Evolutionary conservation across 164 flowering plant genomes (phyloP), one percentile per base, ranked within the genome.

Genomic region (Piper longum): DNA sequence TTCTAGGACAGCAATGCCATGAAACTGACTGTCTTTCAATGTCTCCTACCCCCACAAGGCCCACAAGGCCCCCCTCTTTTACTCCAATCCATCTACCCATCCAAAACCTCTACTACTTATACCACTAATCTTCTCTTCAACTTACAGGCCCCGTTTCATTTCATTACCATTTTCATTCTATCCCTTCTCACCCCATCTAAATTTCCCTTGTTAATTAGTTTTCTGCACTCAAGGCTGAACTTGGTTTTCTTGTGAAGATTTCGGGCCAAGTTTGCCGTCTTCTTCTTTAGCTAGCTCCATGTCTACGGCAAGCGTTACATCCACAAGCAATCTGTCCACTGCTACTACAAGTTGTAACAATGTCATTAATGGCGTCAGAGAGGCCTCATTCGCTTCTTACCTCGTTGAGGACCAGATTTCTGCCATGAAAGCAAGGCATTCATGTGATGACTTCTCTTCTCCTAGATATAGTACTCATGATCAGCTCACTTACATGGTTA

Each of bases 351-450:
- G 65, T 42, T 60, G 59, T 44, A 65, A 26, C 36, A 26, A 59
- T 36, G 65, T 41, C 12, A n/a, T 19, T 3, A 64, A 57, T 63
- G 63, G n/a, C 54, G 69, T 69, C 54, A 74, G 78, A 1, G 81
- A 79, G 4, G 77, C 70, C 45, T 82, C 86, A 8, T 82, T 81
- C 52, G 74, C 86, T 43, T 73, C 81, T 16, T 77, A 71, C 66
- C 72, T 80, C 55, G 74, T 64, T 0, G 84, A 80, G 42, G 78
- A 26, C 36, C 36, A 56, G 39, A n/a, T 75, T 9, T 68, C 73
- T 41, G 66, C 72, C 11, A 62, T 62, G 17, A 73, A 65, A 65
- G 73, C 76, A 13, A 58, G 73, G 1, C 77, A 71, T 16, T 63
- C 80, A 62, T 12, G 14, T 48, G 52, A 48, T 0, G 52, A 48